A percentile compares a stretch with the other conserved stretches of the same genome.
Evolutionary conservation across 78 protist genomes (phyloP).

Genomic region (Dictyostelium brefeldianum): DNA sequence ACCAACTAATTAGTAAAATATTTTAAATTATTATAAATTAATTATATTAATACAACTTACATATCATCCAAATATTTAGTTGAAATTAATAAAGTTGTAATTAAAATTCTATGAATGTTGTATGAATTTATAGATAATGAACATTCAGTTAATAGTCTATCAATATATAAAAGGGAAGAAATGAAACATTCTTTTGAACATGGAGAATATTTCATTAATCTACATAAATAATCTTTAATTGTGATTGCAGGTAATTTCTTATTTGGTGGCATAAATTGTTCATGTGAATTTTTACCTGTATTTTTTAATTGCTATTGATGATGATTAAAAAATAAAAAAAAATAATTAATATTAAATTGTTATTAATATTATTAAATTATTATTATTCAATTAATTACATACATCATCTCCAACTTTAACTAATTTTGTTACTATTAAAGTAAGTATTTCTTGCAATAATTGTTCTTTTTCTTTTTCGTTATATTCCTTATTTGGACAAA

Average conservation of each 20-base stretch:
- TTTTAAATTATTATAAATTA: not conserved
- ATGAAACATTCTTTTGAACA: slow-evolving; percentile 72
- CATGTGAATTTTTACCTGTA: slow-evolving; percentile 27
- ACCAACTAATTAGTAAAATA: not conserved
- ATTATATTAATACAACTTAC: not conserved
- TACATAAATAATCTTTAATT: slow-evolving; percentile 39
- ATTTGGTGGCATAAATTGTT: slow-evolving; percentile 73
- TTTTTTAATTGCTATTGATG: not conserved
- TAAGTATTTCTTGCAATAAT: slow-evolving; percentile 31
- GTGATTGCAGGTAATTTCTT: slow-evolving; percentile 65
- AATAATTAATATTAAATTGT: not conserved
- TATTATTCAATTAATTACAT: not conserved
- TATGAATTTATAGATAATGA: slow-evolving; percentile 29
- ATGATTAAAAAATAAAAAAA: not conserved
- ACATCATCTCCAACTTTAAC: slow-evolving; percentile 62
- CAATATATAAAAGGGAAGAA: slow-evolving; percentile 51
- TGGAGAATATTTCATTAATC: slow-evolving; percentile 79
- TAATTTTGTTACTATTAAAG: slow-evolving; percentile 11
- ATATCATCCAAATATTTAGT: slow-evolving; percentile 76
- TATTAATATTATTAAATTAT: not conserved
- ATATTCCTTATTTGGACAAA: not conserved
- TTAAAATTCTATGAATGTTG: slow-evolving; percentile 63
- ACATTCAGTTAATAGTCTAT: slow-evolving; percentile 46
- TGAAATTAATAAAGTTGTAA: slow-evolving; percentile 65
- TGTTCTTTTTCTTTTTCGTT: slow-evolving; percentile 37